Percentiles rank a stretch among this genome's conserved stretches.
phyloP scores from a whole-genome alignment of 495 filamentous ascomycete genomes.

The Bryoglossum gracile region DNA sequence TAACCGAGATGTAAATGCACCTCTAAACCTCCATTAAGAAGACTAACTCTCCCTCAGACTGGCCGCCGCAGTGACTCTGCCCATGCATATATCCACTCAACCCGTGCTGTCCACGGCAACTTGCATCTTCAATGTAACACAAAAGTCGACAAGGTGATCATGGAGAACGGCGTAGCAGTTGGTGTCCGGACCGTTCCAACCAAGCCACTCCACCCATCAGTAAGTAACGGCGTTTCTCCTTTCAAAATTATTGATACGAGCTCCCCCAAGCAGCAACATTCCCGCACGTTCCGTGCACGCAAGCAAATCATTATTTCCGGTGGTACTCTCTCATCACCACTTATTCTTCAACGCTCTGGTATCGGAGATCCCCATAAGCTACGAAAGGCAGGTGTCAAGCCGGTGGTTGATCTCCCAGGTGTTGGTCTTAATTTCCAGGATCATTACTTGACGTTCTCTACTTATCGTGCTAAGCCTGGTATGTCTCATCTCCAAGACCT shows the following conservation, averaged over 20 bases:
- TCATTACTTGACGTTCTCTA: constrained; percentile 75
- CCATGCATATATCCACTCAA: constrained; percentile 68
- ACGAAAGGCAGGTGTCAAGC: constrained; percentile 59
- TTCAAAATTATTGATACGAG: constrained; percentile 36
- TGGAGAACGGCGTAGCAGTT: constrained; percentile 61
- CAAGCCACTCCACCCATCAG: constrained; percentile 41
- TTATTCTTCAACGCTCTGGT: constrained; percentile 71
- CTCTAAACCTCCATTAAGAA: neutral
- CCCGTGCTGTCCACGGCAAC: constrained; percentile 57
- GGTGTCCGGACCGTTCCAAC: constrained; percentile 52
- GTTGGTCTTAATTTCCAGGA: constrained; percentile 79
- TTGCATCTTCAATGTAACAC: constrained; percentile 72
- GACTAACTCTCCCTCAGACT: constrained; percentile 35
- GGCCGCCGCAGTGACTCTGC: constrained; percentile 66
- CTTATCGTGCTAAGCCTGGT: constrained; percentile 65
- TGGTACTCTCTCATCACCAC: constrained; percentile 70
- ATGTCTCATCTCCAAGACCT: no score
- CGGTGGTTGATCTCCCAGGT: constrained; percentile 69
- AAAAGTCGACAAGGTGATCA: constrained; percentile 74
- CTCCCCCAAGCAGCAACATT: constrained; percentile 34
- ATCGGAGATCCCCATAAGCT: constrained; percentile 69
- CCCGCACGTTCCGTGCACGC: constrained; percentile 57
- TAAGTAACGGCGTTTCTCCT: constrained; percentile 17
- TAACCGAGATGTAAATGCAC: constrained; percentile 50
- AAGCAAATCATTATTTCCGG: constrained; percentile 76